Percentiles rank a stretch among this genome's conserved stretches.
These are phyloP conservation scores for Candida yuanshanica DNA, from an alignment of 805 yeast genomes.

Conservation along the genomic window DNA sequence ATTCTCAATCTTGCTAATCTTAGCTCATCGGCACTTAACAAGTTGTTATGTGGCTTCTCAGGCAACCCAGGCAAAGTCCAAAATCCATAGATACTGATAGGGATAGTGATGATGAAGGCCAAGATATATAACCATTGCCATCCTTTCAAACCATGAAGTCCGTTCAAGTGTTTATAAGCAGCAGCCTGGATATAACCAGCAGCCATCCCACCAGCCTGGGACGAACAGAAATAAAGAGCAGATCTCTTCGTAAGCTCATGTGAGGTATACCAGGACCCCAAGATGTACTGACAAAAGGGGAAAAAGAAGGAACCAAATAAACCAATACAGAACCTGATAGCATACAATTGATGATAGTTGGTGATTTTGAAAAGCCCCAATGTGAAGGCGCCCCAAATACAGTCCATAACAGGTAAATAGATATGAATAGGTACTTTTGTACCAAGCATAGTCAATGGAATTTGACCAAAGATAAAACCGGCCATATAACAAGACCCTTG, in stretches of 20 bases:
- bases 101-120: constrained; percentile 40
- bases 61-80: constrained; percentile 65
- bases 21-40: constrained; percentile 49
- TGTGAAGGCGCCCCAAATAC: constrained; percentile 13
- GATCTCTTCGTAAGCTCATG: constrained; percentile 28
- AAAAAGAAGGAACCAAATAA: constrained; percentile 29
- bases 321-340: constrained; percentile 29
- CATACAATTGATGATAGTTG: constrained; percentile 21
- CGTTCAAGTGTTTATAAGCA: constrained; percentile 29
- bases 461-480: constrained; percentile 22
- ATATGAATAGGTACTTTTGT: constrained; percentile 14
- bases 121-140: constrained; percentile 47
- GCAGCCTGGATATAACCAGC: constrained; percentile 23
- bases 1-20: constrained; percentile 43
- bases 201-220: constrained; percentile 47
- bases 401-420: constrained; percentile 19
- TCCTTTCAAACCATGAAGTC: constrained; percentile 36
- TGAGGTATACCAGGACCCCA: constrained; percentile 31
- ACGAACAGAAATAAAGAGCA: constrained; percentile 26
- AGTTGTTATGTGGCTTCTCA: constrained; percentile 42
- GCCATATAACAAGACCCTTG: constrained; percentile 13
- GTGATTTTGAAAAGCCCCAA: constrained; percentile 13
- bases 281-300: constrained; percentile 27
- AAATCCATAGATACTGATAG: constrained; percentile 42
- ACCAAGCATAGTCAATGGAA: constrained; percentile 21